Evolutionary conservation across 345 rosid genomes (phyloP).

Genomic region (Passiflora organensis): DNA sequence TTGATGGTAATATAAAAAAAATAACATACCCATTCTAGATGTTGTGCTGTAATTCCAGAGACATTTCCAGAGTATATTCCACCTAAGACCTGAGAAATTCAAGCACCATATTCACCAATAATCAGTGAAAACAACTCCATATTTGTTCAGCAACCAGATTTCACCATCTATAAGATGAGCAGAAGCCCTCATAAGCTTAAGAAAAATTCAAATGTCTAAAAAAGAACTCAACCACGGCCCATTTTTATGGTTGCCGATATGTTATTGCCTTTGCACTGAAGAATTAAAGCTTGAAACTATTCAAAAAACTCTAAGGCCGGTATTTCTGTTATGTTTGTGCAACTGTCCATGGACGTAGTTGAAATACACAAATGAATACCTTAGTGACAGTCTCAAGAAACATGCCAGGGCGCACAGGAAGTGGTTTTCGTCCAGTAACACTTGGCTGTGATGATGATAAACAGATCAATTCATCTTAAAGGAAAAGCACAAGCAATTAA

Average conservation of each 20-base stretch:
- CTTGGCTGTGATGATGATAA: conserved; percentile 50
- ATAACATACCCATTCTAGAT: conserved; percentile 77
- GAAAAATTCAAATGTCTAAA: too few relatives aligned
- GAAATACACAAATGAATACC: conserved; percentile 32
- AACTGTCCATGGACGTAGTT: too few relatives aligned
- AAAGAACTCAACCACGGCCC: too few relatives aligned
- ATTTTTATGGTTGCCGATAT: too few relatives aligned
- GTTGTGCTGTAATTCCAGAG: conserved; percentile 88
- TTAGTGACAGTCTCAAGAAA: conserved; percentile 90
- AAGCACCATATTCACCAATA: conserved; percentile 15
- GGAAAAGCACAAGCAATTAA: conserved; percentile 8
- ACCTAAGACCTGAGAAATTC: conserved; percentile 66
- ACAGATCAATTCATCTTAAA: conserved; percentile 9
- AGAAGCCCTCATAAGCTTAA: conserved; percentile 5
- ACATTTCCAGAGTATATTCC: conserved; percentile 74
- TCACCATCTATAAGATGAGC: not conserved
- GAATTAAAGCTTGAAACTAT: too few relatives aligned
- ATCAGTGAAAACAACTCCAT: not conserved
- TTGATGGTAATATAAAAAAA: not conserved
- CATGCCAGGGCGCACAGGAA: conserved; percentile 94
- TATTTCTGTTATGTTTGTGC: too few relatives aligned
- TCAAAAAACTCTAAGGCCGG: too few relatives aligned
- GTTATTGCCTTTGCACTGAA: too few relatives aligned
- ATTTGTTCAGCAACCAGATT: not conserved
- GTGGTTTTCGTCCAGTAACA: conserved; percentile 68